phyloP scores from a whole-genome alignment of 2,329 filamentous ascomycete genomes.

The Huntiella bhutanensis region DNA sequence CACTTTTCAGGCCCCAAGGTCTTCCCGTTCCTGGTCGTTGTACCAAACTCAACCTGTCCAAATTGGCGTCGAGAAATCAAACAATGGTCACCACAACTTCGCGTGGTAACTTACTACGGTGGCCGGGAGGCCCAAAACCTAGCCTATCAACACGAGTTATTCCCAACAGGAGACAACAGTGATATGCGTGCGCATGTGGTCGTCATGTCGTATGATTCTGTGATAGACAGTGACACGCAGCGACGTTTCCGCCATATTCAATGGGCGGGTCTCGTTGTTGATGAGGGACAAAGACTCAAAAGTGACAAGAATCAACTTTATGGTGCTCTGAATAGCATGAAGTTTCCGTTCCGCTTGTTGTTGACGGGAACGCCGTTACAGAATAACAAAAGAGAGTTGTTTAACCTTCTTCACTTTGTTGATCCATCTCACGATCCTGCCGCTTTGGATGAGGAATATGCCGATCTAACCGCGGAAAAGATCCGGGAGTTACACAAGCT shows the following conservation, averaged over 20 bases:
- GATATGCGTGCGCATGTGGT: conserved; percentile 78
- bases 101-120: conserved; percentile 87
- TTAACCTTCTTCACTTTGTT: conserved; percentile 91
- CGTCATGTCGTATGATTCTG: conserved; percentile 86
- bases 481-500: conserved; percentile 62
- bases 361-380: conserved; percentile 86
- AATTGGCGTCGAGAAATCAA: conserved; percentile 97
- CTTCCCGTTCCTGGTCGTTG: conserved; percentile 84
- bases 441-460: conserved; percentile 55
- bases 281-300: conserved; percentile 89
- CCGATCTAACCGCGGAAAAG: conserved; percentile 64
- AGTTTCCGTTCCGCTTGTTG: conserved; percentile 65
- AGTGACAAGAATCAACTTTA: conserved; percentile 80
- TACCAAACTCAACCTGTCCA: conserved; percentile 87
- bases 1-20: conserved; percentile 46
- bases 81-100: conserved; percentile 69
- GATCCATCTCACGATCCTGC: conserved; percentile 53
- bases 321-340: conserved; percentile 49
- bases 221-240: conserved; percentile 50
- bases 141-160: conserved; percentile 70
- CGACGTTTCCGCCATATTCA: conserved; percentile 48
- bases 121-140: conserved; percentile 55
- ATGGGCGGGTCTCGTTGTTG: conserved; percentile 79
- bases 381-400: conserved; percentile 86
- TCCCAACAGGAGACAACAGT: conserved; percentile 38